phyloP scores from a whole-genome alignment of 371 early-diverging fungal genomes.

The Quaeritorhiza haematococci region DNA sequence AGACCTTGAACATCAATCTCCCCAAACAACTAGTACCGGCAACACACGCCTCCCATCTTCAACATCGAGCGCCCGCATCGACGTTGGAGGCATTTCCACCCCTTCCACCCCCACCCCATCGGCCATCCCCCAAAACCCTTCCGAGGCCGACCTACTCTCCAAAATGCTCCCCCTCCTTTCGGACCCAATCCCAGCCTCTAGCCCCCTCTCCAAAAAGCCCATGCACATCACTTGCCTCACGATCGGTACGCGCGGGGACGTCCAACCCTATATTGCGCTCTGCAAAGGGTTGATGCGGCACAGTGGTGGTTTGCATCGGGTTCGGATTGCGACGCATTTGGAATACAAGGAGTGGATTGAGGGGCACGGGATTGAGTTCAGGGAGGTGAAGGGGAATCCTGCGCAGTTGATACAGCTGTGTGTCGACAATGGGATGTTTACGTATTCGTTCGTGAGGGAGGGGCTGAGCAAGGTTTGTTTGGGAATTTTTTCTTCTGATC shows the following conservation, averaged over 20 bases:
- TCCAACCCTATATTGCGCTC: slow-evolving; percentile 80
- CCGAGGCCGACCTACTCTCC: too few species aligned
- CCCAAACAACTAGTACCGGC: too few species aligned
- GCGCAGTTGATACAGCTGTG: slow-evolving; percentile 67
- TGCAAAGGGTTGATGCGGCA: slow-evolving; percentile 68
- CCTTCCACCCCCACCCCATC: neutral
- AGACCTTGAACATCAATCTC: too few species aligned
- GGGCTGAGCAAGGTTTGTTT: neutral
- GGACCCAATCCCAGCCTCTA: slow-evolving; percentile 7
- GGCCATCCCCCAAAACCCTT: neutral
- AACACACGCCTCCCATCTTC: too few species aligned
- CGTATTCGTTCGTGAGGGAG: slow-evolving; percentile 56
- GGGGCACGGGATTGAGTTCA: slow-evolving; percentile 69
- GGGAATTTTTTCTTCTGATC: neutral
- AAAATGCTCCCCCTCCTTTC: too few species aligned
- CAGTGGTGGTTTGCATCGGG: slow-evolving; percentile 70
- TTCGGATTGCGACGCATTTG: slow-evolving; percentile 70
- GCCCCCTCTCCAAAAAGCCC: slow-evolving; percentile 27
- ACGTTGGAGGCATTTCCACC: too few species aligned
- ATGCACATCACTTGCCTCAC: slow-evolving; percentile 74
- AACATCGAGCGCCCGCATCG: too few species aligned
- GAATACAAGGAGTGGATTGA: slow-evolving; percentile 75
- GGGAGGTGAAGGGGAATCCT: slow-evolving; percentile 66
- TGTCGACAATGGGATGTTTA: slow-evolving; percentile 73
- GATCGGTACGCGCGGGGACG: slow-evolving; percentile 84